These are phyloP conservation scores for Aschersonia sp. DNA, from an alignment of 2,329 filamentous ascomycete species.

Conservation along the genomic window DNA sequence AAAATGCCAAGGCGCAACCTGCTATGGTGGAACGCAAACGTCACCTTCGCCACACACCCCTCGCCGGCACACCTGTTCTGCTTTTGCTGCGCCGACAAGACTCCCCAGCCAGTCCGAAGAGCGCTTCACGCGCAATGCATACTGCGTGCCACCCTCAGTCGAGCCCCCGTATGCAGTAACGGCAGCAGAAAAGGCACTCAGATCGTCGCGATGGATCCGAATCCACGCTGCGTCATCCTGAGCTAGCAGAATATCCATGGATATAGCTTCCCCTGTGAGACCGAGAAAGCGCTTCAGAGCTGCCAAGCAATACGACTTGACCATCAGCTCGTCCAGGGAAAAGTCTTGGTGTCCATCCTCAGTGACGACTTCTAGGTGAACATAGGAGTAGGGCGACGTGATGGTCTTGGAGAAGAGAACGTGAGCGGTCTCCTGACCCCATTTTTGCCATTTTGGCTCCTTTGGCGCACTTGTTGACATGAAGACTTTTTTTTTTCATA, in stretches of 20 bases:
- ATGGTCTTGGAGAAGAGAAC: constrained; percentile 38
- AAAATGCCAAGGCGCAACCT: no score
- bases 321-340: constrained; percentile 45
- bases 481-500: background rate
- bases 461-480: background rate
- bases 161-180: constrained; percentile 49
- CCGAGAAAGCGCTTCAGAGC: constrained; percentile 59
- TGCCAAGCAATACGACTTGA: constrained; percentile 45
- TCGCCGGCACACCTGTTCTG: constrained; percentile 26
- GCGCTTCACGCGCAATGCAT: constrained; percentile 38
- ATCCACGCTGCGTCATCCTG: constrained; percentile 45
- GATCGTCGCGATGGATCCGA: constrained; percentile 46
- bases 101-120: constrained; percentile 51
- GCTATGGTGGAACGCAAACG: no score
- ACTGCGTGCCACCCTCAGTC: constrained; percentile 24
- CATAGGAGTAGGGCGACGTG: constrained; percentile 41
- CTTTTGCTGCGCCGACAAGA: constrained; percentile 32
- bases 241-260: constrained; percentile 56
- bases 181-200: constrained; percentile 46
- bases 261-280: constrained; percentile 48
- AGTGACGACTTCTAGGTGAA: constrained; percentile 34
- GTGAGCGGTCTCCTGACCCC: constrained; percentile 23
- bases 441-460: constrained; percentile 7
- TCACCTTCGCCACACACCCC: constrained; percentile 4
- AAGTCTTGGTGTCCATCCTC: constrained; percentile 8